Percentiles rank a stretch among this genome's conserved stretches.
Conservation (phyloP, 441 rosid species). For the Biscutella auriculata region DNA sequence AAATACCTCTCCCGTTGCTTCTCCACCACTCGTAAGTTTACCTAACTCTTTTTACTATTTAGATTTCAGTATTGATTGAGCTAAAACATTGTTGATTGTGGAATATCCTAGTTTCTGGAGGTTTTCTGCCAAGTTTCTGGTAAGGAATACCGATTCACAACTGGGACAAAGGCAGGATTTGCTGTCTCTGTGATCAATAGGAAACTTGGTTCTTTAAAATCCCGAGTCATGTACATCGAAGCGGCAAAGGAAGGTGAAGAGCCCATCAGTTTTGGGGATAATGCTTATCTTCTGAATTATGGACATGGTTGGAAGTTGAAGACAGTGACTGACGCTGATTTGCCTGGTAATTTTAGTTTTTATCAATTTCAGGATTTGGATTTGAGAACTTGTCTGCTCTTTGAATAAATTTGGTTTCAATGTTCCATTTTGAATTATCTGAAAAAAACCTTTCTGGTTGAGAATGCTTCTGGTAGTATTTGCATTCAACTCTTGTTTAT, state of each 20-base stretch:
- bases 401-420: neutral
- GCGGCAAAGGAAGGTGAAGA: constrained; percentile 62
- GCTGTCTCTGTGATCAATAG: constrained; percentile 66
- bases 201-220: constrained; percentile 33
- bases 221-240: constrained; percentile 46
- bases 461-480: neutral
- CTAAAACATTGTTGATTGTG: neutral
- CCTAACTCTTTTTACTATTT: neutral
- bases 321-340: constrained; percentile 35
- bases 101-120: constrained; percentile 43
- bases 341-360: constrained; percentile 25
- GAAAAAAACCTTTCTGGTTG: too few relatives aligned
- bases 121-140: constrained; percentile 42
- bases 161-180: constrained; percentile 65
- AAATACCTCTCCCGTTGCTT: neutral
- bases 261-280: constrained; percentile 63
- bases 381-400: neutral
- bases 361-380: neutral
- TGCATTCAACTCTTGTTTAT: neutral
- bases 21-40: neutral
- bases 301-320: constrained; percentile 62
- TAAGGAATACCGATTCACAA: constrained; percentile 44
- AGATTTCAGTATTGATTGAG: neutral
- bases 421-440: neutral
- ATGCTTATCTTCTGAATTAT: constrained; percentile 51